Evolutionary conservation across 1,284 basidiomycete genomes (phyloP), one percentile per base, ranked within the genome.

Genomic region (Mycena sp.): DNA sequence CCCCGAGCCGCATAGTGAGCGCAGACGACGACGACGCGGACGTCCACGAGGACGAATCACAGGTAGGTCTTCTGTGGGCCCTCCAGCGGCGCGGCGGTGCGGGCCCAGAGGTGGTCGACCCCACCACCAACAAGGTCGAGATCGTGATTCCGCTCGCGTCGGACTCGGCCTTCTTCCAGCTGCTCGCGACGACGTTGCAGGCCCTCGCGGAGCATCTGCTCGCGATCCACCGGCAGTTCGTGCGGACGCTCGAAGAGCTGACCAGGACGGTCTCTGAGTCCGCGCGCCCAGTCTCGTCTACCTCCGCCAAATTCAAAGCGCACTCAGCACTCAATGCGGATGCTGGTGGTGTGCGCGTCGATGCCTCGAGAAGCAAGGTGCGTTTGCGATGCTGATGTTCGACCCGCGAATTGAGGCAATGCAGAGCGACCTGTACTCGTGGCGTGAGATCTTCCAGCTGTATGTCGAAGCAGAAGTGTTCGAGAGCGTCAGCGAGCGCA

Each of bases 401-500:
- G 50, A 10, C 55, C 23, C 21, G 26, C 30, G 25, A 14, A 26
- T 17, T 7, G 25, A n/a, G 25, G n/a, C 17, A 11, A 26, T 28
- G 1, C 46, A 84, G 81, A 81, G 77, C 23, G 96, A 99, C 71
- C 78, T 99, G n/a, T 96, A 95, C 72, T 86, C 88, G 3, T 98
- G 96, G 96, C 82, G 96, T 30, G 90, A 95, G 76, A 92, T 98
- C 32, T 98, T 99, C 72, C 86, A 89, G 51, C 78, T 97, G 2
- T 98, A 97, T 79, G 82, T 94, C 54, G 95, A 98, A 69, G 80
- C 88, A 1, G 91, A 97, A 72, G 89, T 98, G 6, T 98, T 98
- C 70, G 95, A 97, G 74, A 87, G 86, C 46, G 78, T 88, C 29
- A 78, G 83, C n/a, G 96, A 98, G 74, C 77, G 84, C 2, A 83